Conservation (phyloP, 75 land plant species). For the Sequoia sempervirens region DNA sequence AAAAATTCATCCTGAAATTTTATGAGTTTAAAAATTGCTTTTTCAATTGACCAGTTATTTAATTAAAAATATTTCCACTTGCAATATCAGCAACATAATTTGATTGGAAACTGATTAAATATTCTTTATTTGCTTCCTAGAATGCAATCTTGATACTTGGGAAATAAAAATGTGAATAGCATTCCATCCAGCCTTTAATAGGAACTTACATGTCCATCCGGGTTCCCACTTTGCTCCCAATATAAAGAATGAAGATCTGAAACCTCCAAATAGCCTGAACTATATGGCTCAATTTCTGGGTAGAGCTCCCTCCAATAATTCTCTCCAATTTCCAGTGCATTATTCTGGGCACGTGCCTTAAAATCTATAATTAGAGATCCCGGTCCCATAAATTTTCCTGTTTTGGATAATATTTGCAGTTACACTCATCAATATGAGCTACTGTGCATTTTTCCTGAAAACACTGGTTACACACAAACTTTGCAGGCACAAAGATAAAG, state of each 20-base stretch:
- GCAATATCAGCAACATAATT: not conserved
- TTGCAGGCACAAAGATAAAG: not conserved
- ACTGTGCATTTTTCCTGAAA: not conserved
- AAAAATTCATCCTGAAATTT: not conserved
- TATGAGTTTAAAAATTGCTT: not conserved
- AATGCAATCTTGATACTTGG: not conserved
- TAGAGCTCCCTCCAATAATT: slow-evolving; percentile 15
- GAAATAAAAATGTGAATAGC: not conserved
- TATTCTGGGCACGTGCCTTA: slow-evolving; percentile 6
- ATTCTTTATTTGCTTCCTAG: not conserved
- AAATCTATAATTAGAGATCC: not conserved
- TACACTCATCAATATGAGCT: not conserved
- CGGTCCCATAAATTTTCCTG: slow-evolving; percentile 3
- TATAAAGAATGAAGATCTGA: slow-evolving; percentile 42
- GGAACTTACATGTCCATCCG: slow-evolving; percentile 34
- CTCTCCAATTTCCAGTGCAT: not conserved
- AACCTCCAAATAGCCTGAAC: slow-evolving; percentile 28
- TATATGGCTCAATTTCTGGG: slow-evolving; percentile 26
- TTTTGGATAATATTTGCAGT: not conserved
- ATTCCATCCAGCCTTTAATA: not conserved
- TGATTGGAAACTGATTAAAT: not conserved
- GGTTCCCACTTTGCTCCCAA: slow-evolving; percentile 49
- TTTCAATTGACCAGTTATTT: not conserved
- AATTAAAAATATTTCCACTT: not conserved
- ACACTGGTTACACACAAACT: not conserved